Evolutionary conservation across 2,329 filamentous ascomycete genomes (phyloP), one percentile per base, ranked within the genome.

Genomic region (Sarocladium oryzae): DNA sequence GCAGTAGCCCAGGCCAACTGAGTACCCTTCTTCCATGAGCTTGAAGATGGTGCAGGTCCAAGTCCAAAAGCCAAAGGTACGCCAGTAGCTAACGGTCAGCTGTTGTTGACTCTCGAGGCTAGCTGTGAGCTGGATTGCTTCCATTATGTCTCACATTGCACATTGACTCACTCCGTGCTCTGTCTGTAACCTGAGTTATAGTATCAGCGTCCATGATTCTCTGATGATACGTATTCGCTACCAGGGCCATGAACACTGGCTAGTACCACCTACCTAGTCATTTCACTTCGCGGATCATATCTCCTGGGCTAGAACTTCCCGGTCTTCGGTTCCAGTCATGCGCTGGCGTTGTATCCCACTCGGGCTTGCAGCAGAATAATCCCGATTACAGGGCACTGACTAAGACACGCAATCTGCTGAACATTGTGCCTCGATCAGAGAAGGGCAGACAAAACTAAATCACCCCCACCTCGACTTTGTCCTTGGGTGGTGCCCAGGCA

Each of bases 321-420:
- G 37, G 23, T 40, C 37, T 4, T 21, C 37, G 15, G 37, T 20
- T 15, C 37, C 37, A 40, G 37, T 40, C 37, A 36, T 36, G 33
- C 15, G 33, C 16, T 36, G 33, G 33, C 33, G 11, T 36, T 7
- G 33, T 20, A 40, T 40, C 37, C 37, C 37, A 23, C 37, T 21
- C 37, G 37, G 37, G 16, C 7, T 10, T 18, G 11, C 35, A n/a
- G 7, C 35, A 23, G 16, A 10, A 15, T 36, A 36, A 5, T 36
- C 33, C 5, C 37, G 40, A 48, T 48, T 32, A 48, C 43, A 30
- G 43, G 24, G 43, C 43, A 32, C 43, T 48, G 43, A 48, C 43
- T 48, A 48, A 48, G 43, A 26, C 16, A 13, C 7, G 6, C 16
- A 4, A n/a, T 18, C 10, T 33, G 43, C 43, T n/a, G 10, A 23